Conservation (phyloP, 257 asterid genomes). For the Anisodus acutangulus region DNA sequence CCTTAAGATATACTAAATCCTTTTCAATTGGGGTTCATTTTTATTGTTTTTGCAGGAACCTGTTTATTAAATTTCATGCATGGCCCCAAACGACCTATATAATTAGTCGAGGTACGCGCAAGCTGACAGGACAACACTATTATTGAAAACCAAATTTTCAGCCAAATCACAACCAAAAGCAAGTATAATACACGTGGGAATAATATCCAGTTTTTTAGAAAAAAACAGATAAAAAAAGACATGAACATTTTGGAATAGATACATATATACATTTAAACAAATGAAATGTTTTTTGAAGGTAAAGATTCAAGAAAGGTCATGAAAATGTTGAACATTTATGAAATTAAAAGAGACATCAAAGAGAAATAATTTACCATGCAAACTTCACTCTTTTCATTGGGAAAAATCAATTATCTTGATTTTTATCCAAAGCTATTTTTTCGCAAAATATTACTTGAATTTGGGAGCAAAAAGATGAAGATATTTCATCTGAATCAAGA, state of each 20-base stretch:
- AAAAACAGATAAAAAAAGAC: background rate
- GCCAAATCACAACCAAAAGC: background rate
- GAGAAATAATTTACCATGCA: constrained; percentile 15
- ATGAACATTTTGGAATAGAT: background rate
- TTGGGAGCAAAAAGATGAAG: background rate
- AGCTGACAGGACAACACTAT: background rate
- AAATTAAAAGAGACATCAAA: background rate
- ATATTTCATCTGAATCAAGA: background rate
- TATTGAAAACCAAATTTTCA: background rate
- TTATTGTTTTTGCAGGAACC: background rate
- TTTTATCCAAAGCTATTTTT: background rate
- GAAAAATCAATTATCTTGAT: background rate
- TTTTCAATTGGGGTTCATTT: background rate
- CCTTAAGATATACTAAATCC: background rate
- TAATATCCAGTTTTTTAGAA: no score
- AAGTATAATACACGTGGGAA: no score
- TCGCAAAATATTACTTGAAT: background rate
- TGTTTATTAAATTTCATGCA: background rate
- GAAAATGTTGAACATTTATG: background rate
- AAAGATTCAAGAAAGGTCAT: background rate
- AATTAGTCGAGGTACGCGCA: background rate
- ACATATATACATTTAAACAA: background rate
- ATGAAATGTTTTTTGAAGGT: background rate
- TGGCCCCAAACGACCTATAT: background rate
- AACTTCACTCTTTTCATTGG: constrained; percentile 9